Base-by-base conservation (phyloP, 2,329 filamentous ascomycete genomes). In the Pseudogymnoascus sp. region DNA sequence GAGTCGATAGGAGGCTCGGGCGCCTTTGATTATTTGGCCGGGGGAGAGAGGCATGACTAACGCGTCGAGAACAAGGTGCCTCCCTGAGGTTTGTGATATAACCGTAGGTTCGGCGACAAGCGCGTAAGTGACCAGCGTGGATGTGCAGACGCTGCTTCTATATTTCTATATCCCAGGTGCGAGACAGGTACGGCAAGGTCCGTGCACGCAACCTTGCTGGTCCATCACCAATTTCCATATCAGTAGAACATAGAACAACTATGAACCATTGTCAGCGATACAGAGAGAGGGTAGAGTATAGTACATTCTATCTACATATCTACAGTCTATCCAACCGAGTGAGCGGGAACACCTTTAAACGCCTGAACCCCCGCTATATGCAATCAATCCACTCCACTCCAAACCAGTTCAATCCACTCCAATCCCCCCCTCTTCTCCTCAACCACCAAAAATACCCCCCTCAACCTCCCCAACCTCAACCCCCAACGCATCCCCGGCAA, bases 401-500 rank as follows among this genome's bases (percentile, higher is more conserved):
- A n/a, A n/a, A n/a, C n/a, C n/a, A n/a, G n/a, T n/a, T n/a, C n/a
- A n/a, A n/a, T n/a, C n/a, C n/a, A n/a, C 11, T 13, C 11, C n/a
- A 7, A 2, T 6, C 39, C 11, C 16, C 16, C 16, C 14, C 3
- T 16, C 21, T 11, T 19, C 14, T 16, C 23, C 7, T 11, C 16
- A 39, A 25, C 67, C 68, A 69, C 61, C 41, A 25, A 28, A 62
- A 25, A 34, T 25, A 31, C 39, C 96, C 3, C 93, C 93, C 64
- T 96, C 91, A 77, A 97, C 97, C 2, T 96, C 83, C 43, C 87
- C 86, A 74, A 98, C 77, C 76, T 98, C 93, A 2, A 98, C 85
- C 0, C 95, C 95, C 78, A 95, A 92, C 63, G 75, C 75, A 70
- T 96, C 93, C 74, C 90, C 91, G 0, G 93, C 93, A 81, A 97